These are phyloP conservation scores for Aspergillus melleus DNA, from an alignment of 2,329 filamentous ascomycete species.

Conservation along the genomic window DNA sequence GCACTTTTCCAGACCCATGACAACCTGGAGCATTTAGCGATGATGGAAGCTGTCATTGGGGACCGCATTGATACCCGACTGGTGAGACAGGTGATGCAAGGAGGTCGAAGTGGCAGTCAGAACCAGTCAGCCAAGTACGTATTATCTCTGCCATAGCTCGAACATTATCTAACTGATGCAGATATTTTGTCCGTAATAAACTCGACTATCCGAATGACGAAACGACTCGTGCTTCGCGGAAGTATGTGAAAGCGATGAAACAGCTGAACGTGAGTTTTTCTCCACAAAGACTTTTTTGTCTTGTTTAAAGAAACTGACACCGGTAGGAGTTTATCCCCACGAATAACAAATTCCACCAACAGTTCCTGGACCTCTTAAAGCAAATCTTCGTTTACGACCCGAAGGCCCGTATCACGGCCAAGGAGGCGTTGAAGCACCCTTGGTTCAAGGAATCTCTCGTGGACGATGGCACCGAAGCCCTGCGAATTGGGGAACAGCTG, in stretches of 20 bases:
- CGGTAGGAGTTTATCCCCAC: conserved; percentile 62
- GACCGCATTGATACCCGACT: conserved; percentile 56
- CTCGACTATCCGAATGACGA: conserved; percentile 65
- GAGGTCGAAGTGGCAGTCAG: conserved; percentile 47
- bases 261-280: conserved; percentile 53
- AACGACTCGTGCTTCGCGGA: conserved; percentile 62
- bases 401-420: conserved; percentile 63
- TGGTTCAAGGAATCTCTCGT: conserved; percentile 66
- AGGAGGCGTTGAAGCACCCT: conserved; percentile 64
- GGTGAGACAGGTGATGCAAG: conserved; percentile 53
- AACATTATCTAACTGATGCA: conserved; percentile 36
- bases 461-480: conserved; percentile 66
- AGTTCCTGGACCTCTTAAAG: conserved; percentile 63
- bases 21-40: conserved; percentile 66
- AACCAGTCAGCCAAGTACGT: conserved; percentile 60
- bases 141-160: conserved; percentile 12
- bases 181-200: conserved; percentile 57
- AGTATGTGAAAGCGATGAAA: conserved; percentile 70
- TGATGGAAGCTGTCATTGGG: conserved; percentile 67
- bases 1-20: conserved; percentile 69
- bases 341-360: conserved; percentile 59
- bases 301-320: conserved; percentile 13
- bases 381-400: conserved; percentile 68
- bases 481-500: conserved; percentile 54
- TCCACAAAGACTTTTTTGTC: too few species aligned